phyloP scores from a whole-genome alignment of 2,329 filamentous ascomycete genomes.

The Truncatella angustata region DNA sequence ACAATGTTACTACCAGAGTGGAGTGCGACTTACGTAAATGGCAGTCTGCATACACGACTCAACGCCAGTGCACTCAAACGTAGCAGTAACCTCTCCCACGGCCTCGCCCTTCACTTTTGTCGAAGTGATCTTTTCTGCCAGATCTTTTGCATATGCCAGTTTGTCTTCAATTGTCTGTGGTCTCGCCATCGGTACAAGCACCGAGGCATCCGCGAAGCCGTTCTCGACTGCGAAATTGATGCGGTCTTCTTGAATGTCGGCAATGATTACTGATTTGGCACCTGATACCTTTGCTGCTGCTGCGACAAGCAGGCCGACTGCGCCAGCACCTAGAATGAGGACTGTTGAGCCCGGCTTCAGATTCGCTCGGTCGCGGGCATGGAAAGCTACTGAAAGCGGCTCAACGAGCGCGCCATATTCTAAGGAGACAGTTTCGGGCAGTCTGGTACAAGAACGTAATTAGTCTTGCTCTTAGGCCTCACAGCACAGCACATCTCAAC shows the following conservation, averaged over 20 bases:
- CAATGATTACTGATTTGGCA: slow-evolving; percentile 46
- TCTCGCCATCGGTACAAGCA: slow-evolving; percentile 48
- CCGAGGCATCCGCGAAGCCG: slow-evolving; percentile 52
- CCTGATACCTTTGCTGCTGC: slow-evolving; percentile 52
- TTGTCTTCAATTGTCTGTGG: slow-evolving; percentile 52
- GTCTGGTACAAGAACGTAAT: slow-evolving; percentile 28
- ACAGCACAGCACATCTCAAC: slow-evolving; percentile 15
- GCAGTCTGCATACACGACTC: slow-evolving; percentile 72
- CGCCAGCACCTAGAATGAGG: slow-evolving; percentile 59
- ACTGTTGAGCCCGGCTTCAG: slow-evolving; percentile 40
- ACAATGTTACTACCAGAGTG: neutral
- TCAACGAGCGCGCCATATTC: slow-evolving; percentile 58
- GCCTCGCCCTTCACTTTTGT: slow-evolving; percentile 30
- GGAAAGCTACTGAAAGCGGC: slow-evolving; percentile 59
- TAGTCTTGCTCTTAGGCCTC: neutral
- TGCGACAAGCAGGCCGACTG: slow-evolving; percentile 58
- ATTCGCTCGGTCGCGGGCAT: slow-evolving; percentile 48
- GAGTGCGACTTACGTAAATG: slow-evolving; percentile 57
- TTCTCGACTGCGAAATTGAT: slow-evolving; percentile 56
- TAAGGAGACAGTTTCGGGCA: slow-evolving; percentile 46
- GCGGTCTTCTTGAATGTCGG: slow-evolving; percentile 56
- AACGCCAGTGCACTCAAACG: slow-evolving; percentile 79
- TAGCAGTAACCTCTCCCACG: slow-evolving; percentile 63
- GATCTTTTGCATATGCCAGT: slow-evolving; percentile 47
- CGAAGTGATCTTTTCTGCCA: slow-evolving; percentile 42